Conservation (phyloP, 768 basidiomycete genomes). For the Boletus reticulatus region DNA sequence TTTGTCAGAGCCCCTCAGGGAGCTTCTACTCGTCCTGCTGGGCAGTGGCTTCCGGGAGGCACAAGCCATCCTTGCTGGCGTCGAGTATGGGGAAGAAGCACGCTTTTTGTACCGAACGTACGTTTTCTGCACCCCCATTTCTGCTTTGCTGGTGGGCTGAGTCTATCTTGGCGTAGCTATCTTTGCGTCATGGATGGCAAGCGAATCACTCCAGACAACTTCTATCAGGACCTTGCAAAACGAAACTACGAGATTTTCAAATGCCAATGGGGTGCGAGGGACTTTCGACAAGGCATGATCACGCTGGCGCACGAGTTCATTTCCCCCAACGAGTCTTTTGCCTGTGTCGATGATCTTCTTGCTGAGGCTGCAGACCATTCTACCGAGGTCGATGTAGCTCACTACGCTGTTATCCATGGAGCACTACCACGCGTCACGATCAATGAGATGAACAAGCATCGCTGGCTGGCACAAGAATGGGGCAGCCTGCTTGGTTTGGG, state of each 20-base stretch:
- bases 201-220: neutral
- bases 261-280: neutral
- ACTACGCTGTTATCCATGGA: slow-evolving; percentile 1
- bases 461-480: slow-evolving; percentile 2
- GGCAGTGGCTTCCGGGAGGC: slow-evolving; percentile 5
- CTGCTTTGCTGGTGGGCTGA: neutral
- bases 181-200: neutral
- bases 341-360: neutral
- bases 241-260: neutral
- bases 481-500: slow-evolving; percentile 8
- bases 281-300: slow-evolving; percentile 2
- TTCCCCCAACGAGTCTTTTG: neutral
- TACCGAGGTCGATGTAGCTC: neutral
- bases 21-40: neutral
- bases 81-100: neutral
- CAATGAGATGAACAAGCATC: neutral
- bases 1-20: neutral
- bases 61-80: neutral
- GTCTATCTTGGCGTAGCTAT: neutral
- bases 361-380: neutral
- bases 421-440: neutral
- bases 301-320: neutral
- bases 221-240: neutral
- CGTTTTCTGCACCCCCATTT: neutral
- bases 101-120: neutral